Conservation (phyloP, 169 alveolate genomes). For the Plasmodium vivax region DNA sequence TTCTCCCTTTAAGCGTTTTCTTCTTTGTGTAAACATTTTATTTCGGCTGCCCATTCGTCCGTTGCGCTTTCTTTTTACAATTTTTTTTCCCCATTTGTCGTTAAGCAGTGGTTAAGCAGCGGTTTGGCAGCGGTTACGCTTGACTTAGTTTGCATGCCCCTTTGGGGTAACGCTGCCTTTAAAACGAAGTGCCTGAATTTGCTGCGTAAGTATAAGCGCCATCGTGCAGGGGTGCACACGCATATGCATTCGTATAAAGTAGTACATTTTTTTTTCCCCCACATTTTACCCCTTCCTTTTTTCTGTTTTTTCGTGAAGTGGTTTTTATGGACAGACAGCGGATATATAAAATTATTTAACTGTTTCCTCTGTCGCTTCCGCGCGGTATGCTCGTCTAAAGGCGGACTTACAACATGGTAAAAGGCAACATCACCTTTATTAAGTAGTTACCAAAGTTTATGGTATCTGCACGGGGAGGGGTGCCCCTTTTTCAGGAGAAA, state of each 20-base stretch:
- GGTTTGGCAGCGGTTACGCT: background rate
- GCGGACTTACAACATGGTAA: background rate
- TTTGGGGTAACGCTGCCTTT: background rate
- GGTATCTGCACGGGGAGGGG: background rate
- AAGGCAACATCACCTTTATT: background rate
- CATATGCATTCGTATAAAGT: background rate
- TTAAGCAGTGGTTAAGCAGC: background rate
- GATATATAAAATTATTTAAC: background rate
- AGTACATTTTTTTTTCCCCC: background rate
- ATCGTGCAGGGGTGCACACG: background rate
- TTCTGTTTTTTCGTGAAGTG: background rate
- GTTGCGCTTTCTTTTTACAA: background rate
- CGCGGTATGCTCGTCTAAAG: background rate
- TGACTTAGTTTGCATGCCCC: background rate
- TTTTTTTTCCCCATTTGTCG: background rate
- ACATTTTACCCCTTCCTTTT: background rate
- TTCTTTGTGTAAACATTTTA: background rate
- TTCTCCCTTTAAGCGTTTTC: background rate
- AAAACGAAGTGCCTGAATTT: background rate
- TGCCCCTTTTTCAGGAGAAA: background rate
- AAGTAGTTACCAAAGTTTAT: background rate
- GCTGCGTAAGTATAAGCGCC: background rate
- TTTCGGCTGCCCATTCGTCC: background rate
- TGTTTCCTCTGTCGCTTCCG: background rate
- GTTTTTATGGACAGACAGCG: background rate